phyloP scores from a whole-genome alignment of 148 eudicot species.

The Bassia scoparia region DNA sequence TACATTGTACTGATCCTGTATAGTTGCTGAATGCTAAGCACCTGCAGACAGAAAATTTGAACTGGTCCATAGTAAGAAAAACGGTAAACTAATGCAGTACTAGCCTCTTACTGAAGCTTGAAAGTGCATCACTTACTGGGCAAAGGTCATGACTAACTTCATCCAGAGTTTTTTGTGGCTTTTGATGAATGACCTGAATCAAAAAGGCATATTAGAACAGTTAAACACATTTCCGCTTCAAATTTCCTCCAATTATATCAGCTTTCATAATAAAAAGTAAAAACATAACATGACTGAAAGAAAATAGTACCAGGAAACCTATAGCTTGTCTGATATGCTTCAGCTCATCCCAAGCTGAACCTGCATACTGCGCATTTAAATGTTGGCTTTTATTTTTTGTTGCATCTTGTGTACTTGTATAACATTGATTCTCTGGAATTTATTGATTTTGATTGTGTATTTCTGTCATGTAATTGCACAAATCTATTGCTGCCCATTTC shows the following conservation, averaged over 20 bases:
- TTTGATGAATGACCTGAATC: slow-evolving; percentile 84
- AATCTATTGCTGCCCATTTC: no score
- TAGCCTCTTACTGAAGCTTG: slow-evolving; percentile 15
- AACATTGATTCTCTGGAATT: no score
- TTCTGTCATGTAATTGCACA: no score
- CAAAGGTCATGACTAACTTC: slow-evolving; percentile 92
- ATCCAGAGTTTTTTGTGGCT: slow-evolving; percentile 79
- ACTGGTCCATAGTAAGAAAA: slow-evolving; percentile 24
- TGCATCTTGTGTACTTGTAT: no score
- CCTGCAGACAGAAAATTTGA: slow-evolving; percentile 40
- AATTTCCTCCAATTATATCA: no score
- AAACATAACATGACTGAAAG: background rate
- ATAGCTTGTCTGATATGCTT: slow-evolving; percentile 90
- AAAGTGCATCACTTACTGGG: slow-evolving; percentile 53
- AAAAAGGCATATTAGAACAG: slow-evolving; percentile 15
- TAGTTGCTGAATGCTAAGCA: slow-evolving; percentile 84
- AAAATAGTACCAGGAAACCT: slow-evolving; percentile 68
- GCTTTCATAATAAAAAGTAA: no score
- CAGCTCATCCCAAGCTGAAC: slow-evolving; percentile 88
- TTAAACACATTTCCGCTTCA: no score
- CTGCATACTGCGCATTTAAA: slow-evolving; percentile 58
- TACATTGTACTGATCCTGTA: slow-evolving; percentile 95
- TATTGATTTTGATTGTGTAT: no score
- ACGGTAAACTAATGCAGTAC: slow-evolving; percentile 8
- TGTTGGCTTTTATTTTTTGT: no score